A percentile compares a stretch with the other conserved stretches of the same genome.
Conservation (phyloP, 176 grass and related monocot genomes). For the Oryza nivara region DNA sequence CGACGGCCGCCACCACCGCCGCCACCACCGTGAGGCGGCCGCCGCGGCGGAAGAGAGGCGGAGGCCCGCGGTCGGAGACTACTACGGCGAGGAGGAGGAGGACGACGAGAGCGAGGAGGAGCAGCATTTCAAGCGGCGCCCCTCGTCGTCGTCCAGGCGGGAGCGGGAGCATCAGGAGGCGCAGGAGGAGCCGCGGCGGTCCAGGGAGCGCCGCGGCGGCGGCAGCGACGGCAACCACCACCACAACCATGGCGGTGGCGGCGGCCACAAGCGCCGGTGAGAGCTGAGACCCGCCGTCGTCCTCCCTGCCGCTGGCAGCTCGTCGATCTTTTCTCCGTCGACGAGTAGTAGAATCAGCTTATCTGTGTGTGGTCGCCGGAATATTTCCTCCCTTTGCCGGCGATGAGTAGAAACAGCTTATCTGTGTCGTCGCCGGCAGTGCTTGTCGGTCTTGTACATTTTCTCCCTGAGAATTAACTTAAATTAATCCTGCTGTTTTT, state of each 20-base stretch:
- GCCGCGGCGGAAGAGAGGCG: conserved; percentile 26
- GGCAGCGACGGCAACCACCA: conserved; percentile 9
- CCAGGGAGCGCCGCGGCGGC: conserved; percentile 37
- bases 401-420: background rate
- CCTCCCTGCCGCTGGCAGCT: background rate
- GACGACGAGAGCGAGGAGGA: conserved; percentile 70
- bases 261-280: background rate
- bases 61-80: conserved; percentile 24
- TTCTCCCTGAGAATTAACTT: background rate
- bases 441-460: conserved; percentile 17
- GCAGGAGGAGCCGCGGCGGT: conserved; percentile 35
- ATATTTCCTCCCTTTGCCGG: background rate
- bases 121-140: conserved; percentile 87
- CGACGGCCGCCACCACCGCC: conserved; percentile 10
- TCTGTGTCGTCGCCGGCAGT: background rate
- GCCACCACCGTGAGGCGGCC: conserved; percentile 14
- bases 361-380: too few species aligned
- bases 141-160: conserved; percentile 62
- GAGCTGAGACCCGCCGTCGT: background rate
- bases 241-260: conserved; percentile 9
- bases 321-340: too few species aligned
- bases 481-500: conserved; percentile 8
- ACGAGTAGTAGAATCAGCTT: background rate
- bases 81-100: conserved; percentile 54
- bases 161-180: conserved; percentile 43